Evolutionary conservation across 768 basidiomycete genomes (phyloP).

Genomic region (Lactarius sanguifluus): DNA sequence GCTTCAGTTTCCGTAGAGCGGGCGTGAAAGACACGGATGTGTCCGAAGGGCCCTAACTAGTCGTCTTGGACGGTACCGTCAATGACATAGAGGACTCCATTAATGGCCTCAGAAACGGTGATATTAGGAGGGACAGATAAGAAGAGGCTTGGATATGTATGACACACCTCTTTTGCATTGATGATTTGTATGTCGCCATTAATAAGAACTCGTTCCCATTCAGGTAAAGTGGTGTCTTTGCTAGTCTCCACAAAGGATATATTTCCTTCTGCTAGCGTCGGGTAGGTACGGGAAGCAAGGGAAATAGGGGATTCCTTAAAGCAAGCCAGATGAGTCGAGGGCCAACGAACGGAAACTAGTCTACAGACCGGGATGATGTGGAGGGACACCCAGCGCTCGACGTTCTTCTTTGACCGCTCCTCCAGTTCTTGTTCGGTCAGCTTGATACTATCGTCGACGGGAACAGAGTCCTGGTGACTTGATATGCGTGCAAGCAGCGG

Average conservation of each 20-base stretch:
- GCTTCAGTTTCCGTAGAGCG: not conserved
- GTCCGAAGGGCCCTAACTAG: slow-evolving; percentile 24
- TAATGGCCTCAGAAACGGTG: slow-evolving; percentile 43
- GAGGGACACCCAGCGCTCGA: slow-evolving; percentile 76
- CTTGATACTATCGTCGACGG: slow-evolving; percentile 45
- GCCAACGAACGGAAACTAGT: not conserved
- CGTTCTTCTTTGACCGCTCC: slow-evolving; percentile 56
- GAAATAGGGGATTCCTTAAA: slow-evolving; percentile 49
- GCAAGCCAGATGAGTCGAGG: slow-evolving; percentile 1
- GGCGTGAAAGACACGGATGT: not conserved
- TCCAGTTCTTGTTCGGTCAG: slow-evolving; percentile 71
- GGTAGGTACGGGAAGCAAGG: slow-evolving; percentile 47
- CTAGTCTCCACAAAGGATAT: slow-evolving; percentile 45
- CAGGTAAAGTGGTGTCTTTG: slow-evolving; percentile 40
- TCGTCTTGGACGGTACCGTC: slow-evolving; percentile 49
- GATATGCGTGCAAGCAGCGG: not conserved
- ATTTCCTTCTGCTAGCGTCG: slow-evolving; percentile 60
- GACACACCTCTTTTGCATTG: slow-evolving; percentile 59
- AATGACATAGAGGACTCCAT: slow-evolving; percentile 59
- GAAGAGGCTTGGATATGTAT: not conserved
- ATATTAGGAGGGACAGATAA: slow-evolving; percentile 2
- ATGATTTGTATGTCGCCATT: slow-evolving; percentile 57
- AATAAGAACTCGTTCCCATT: slow-evolving; percentile 61
- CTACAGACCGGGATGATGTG: slow-evolving; percentile 77
- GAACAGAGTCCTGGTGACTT: slow-evolving; percentile 60